Evolutionary conservation across 2,329 filamentous ascomycete species (phyloP), one percentile per base, ranked within the genome.

Genomic region (Dothideomycetes sp.): DNA sequence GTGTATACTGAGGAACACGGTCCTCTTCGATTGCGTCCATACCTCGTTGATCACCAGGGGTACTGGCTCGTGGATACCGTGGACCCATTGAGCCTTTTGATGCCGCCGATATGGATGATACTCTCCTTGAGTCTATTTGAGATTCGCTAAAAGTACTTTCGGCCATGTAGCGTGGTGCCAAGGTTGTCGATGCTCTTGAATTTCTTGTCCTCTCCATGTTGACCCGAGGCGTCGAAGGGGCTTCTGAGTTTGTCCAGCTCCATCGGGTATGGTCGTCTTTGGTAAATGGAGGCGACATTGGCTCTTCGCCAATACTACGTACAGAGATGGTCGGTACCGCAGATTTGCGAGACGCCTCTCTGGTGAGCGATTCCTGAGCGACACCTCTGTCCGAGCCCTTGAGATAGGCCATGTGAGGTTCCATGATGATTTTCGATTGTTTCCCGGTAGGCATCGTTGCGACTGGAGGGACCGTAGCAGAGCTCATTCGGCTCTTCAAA

Each of bases 201-300:
- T 30, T 31, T 11, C 33, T 22, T 10, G 30, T 42, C 15, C 31
- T 24, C 13, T 45, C 45, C 11, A 47, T 40, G 15, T 36, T 44
- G 5, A 52, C 33, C 9, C 51, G 47, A 19, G 53, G 53, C 12
- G 53, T 55, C 15, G 49, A 43, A 5, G 53, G 53, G n/a, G 52
- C 51, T 34, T 54, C 47, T 7, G 48, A 51, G 24, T 53, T 53
- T 18, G 53, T 53, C 51, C 53, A 53, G 32, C 48, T 51, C 51
- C 51, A 55, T 19, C 53, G 53, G 12, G 25, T 36, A 4, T 28
- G 3, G 18, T 8, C 12, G 11, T 42, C 29, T 3, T 13, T 22
- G 1, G 31, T 16, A 4, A 33, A 35, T 5, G 4, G 4, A 4
- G 40, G 40, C 15, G 40, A 30, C 4, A 12, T 16, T 6, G 40